phyloP scores from a whole-genome alignment of 2,329 filamentous ascomycete genomes.

The Penicillium decumbens region DNA sequence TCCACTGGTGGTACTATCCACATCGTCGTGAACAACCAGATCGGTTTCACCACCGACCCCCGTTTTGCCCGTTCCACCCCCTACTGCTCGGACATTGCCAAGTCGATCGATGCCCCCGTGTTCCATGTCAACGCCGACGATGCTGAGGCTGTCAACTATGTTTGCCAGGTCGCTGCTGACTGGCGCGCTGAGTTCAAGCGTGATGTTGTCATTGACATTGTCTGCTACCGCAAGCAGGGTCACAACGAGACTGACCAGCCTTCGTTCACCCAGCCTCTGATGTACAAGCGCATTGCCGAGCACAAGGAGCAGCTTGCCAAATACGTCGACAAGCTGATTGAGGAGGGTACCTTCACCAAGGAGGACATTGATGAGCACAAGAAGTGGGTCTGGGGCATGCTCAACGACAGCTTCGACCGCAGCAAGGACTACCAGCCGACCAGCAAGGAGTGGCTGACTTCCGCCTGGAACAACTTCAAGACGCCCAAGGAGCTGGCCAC shows the following conservation, averaged over 20 bases:
- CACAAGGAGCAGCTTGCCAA: slow-evolving; percentile 83
- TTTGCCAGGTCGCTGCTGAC: slow-evolving; percentile 93
- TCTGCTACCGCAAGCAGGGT: slow-evolving; percentile 98
- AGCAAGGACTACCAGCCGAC: slow-evolving; percentile 97
- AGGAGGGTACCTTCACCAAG: slow-evolving; percentile 93
- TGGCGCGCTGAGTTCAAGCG: slow-evolving; percentile 99
- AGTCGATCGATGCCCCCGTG: slow-evolving; percentile 94
- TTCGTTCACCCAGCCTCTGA: slow-evolving; percentile 97
- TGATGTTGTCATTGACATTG: slow-evolving; percentile 94
- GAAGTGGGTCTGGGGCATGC: slow-evolving; percentile 99
- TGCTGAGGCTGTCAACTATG: slow-evolving; percentile 96
- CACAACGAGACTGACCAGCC: slow-evolving; percentile 99
- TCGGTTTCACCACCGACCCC: slow-evolving; percentile 97
- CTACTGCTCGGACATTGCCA: slow-evolving; percentile 99
- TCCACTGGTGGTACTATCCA: slow-evolving; percentile 97
- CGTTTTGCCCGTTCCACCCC: slow-evolving; percentile 95
- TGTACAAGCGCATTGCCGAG: slow-evolving; percentile 95
- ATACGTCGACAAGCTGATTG: slow-evolving; percentile 84
- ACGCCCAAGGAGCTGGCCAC: slow-evolving; percentile 94
- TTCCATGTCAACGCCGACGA: slow-evolving; percentile 99
- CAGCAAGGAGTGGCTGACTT: slow-evolving; percentile 97
- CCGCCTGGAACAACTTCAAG: slow-evolving; percentile 99
- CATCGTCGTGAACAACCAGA: slow-evolving; percentile 98
- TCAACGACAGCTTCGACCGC: slow-evolving; percentile 94
- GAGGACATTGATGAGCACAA: slow-evolving; percentile 98